Evolutionary conservation across 1,284 basidiomycete species (phyloP).

Genomic region (Albatrellus sp.): DNA sequence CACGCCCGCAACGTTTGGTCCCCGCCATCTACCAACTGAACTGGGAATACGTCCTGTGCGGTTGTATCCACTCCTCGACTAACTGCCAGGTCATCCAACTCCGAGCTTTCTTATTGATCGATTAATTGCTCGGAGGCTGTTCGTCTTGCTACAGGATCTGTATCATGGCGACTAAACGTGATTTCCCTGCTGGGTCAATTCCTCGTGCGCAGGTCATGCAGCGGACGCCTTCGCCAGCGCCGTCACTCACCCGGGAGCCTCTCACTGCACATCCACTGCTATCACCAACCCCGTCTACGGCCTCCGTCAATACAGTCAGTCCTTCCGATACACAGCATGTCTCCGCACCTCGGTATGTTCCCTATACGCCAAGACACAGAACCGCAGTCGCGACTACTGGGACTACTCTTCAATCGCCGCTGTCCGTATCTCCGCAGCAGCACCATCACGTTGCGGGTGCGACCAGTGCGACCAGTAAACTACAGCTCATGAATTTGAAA

Average conservation of each 20-base stretch:
- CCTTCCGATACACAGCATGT: conserved; percentile 12
- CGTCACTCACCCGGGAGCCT: conserved; percentile 29
- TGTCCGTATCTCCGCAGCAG: conserved; percentile 25
- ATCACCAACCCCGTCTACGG: conserved; percentile 24
- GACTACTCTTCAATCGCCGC: conserved; percentile 25
- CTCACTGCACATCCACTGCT: conserved; percentile 51
- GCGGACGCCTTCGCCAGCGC: conserved; percentile 26
- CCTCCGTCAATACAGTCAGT: conserved; percentile 12
- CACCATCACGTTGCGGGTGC: conserved; percentile 27
- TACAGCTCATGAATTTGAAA: conserved; percentile 74
- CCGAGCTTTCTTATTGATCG: no score
- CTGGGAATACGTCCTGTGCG: no score
- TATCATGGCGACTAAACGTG: conserved; percentile 16
- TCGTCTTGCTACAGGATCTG: background rate
- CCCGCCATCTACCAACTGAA: no score
- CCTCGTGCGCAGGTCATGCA: conserved; percentile 36
- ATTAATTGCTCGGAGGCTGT: no score
- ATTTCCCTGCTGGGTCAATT: conserved; percentile 41
- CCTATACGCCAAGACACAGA: conserved; percentile 43
- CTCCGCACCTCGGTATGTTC: conserved; percentile 31
- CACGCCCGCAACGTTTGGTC: no score
- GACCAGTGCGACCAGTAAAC: conserved; percentile 38
- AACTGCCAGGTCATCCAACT: no score
- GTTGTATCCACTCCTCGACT: no score
- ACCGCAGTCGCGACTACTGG: conserved; percentile 38